Evolutionary conservation across 805 yeast genomes (phyloP), one percentile per base, ranked within the genome.

Genomic region (Hanseniaspora thailandica): DNA sequence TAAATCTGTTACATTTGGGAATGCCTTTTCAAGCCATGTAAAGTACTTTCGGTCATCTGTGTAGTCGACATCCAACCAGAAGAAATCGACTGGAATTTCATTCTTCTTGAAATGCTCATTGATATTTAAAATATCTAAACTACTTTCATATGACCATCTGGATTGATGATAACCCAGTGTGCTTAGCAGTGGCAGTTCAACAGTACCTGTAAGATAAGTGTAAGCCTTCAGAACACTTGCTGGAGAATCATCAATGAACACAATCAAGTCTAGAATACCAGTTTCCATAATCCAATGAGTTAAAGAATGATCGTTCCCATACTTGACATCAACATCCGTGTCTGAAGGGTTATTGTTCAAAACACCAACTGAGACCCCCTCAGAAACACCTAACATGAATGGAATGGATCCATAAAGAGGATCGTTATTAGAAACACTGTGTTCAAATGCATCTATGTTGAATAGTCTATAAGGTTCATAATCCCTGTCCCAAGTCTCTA

Each of bases 391-490:
- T 48, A 86, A 69, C 76, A 93, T 73, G 44, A 89, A 79, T 2
- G 99, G 98, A 60, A 93, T 86, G 0, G 95, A 72, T 1, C 99
- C 99, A 63, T 93, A 93, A 95, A 89, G 88, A 45, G 97, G 87
- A 73, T 83, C 73, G 54, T 81, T 79, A 36, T 95, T 82, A 57
- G 85, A 78, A 1, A 82, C 73, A 59, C 86, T 94, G 64, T 93
- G 93, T 67, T 93, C 97, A 67, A 93, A 93, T 34, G 90, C 90
- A 65, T 93, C 99, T 28, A 89, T 97, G 60, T 93, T 90, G 72
- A 70, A 93, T 41, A 93, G 70, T 44, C 98, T 74, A 66, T 93
- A 93, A 2, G 97, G 97, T 52, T 82, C 84, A 13, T 44, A 13
- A 2, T 47, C 35, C 1, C 62, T 57, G 2, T 57, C 59, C 2